Percentiles rank a stretch among this genome's conserved stretches.
phyloP scores from a whole-genome alignment of 179 eudicot species.

The Heliamphora pulchella region DNA sequence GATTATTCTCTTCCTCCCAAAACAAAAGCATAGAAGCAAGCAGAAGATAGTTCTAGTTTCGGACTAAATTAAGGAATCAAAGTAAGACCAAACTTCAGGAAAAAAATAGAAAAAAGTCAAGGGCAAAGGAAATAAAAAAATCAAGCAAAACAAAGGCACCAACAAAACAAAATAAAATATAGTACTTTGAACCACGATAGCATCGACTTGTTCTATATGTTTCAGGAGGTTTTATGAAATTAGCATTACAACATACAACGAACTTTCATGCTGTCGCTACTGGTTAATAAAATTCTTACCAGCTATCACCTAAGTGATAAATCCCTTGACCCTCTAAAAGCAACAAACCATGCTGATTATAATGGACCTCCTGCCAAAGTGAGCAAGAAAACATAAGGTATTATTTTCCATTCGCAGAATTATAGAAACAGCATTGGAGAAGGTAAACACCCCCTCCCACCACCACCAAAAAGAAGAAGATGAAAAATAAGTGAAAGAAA shows the following conservation, averaged over 20 bases:
- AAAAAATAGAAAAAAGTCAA: neutral
- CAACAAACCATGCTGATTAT: constrained; percentile 91
- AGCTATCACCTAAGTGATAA: constrained; percentile 84
- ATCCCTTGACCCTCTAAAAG: constrained; percentile 91
- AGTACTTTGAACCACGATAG: neutral
- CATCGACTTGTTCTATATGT: neutral
- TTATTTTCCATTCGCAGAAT: neutral
- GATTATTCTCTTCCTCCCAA: neutral
- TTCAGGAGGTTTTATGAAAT: neutral
- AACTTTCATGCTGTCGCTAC: constrained; percentile 5
- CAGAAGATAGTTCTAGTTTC: neutral
- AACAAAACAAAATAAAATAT: neutral
- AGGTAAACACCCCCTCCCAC: neutral
- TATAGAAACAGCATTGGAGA: neutral
- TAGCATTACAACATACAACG: too few relatives aligned
- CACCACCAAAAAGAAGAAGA: neutral
- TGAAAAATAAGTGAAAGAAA: neutral
- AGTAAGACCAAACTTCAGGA: neutral
- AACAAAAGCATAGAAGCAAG: neutral
- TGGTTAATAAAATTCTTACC: constrained; percentile 43
- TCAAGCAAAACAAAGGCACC: neutral
- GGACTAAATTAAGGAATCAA: neutral
- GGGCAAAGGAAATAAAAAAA: neutral
- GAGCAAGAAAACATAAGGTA: constrained; percentile 15
- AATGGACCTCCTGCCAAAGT: constrained; percentile 77